Percentiles rank a stretch among this genome's conserved stretches.
phyloP scores from a whole-genome alignment of 2,329 filamentous ascomycete genomes.

The Microsporum canis region DNA sequence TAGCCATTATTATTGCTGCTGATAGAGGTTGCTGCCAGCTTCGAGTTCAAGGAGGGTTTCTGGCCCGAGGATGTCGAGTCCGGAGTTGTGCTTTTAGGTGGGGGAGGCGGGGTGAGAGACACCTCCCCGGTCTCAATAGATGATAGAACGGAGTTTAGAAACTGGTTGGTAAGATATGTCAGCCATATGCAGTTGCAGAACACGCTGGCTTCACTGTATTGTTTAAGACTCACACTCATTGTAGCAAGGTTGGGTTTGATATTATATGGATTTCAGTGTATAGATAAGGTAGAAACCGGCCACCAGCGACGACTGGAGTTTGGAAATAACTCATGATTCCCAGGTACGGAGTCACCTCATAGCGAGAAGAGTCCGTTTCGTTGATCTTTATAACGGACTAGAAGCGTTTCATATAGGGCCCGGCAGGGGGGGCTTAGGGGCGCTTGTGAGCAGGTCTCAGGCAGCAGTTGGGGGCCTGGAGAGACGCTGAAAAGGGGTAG shows the following conservation, averaged over 20 bases:
- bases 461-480: neutral
- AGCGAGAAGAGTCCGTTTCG: neutral
- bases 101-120: conserved; percentile 15
- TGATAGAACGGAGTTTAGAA: conserved; percentile 42
- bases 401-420: neutral
- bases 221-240: conserved; percentile 11
- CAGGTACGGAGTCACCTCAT: neutral
- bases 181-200: neutral
- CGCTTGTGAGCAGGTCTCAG: neutral
- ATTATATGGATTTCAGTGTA: neutral
- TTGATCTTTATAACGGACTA: conserved; percentile 1
- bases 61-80: conserved; percentile 4
- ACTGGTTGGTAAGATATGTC: conserved; percentile 22
- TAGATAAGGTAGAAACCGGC: conserved; percentile 8
- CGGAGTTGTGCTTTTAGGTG: conserved; percentile 7
- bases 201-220: neutral
- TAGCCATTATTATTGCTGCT: conserved; percentile 11
- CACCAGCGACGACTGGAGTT: conserved; percentile 8
- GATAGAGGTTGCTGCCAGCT: conserved; percentile 17
- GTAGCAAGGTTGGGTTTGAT: neutral
- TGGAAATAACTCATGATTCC: conserved; percentile 13
- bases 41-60: conserved; percentile 4
- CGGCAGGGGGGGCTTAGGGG: neutral
- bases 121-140: conserved; percentile 37
- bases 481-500: neutral